Evolutionary conservation across 1,139 yeast genomes (phyloP), one percentile per base, ranked within the genome.

Genomic region (Suhomyces bolitotheri): DNA sequence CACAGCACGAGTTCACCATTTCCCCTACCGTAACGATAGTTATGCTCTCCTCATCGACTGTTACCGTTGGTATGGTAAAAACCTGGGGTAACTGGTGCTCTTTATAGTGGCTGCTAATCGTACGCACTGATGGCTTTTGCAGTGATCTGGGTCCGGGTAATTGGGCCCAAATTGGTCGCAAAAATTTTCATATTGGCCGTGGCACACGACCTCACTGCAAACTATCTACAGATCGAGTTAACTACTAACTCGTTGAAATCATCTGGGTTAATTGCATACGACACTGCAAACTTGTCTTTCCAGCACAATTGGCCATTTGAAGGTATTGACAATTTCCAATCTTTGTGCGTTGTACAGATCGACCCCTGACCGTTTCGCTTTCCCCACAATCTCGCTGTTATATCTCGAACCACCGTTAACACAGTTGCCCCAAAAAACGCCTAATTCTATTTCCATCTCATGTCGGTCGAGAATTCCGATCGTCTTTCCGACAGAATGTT

Each of bases 11-110:
- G 30, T 10, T 27, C 15, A 16, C 27, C 16, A 16, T 31, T 33
- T 16, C 36, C 32, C 50, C 53, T 50, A 54, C 77, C 71, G 73
- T 54, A 67, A 63, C 71, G 73, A 76, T 62, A 61, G 66, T 56
- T 58, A 67, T 64, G 73, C 78, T 57, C 56, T 76, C 82, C 56
- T 77, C 82, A 76, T 73, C 63, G 82, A 73, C 79, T 77, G 82
- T 64, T 67, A 72, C 77, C 77, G 82, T 77, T 77, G 82, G 73
- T 72, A 49, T 16, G 12, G 30, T 16, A 23, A 16, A 11, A 27
- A 8, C 7, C 6, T 8, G 27, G 26, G 38, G 31, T 25, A 15
- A 7, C 10, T 8, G 7, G 13, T 5, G 9, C 22, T 11, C 8
- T 17, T 17, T 17, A 17, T 17, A 17, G 17, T 11, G 16, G 16